These are phyloP conservation scores for Apiospora malaysiana DNA, from an alignment of 2,329 filamentous ascomycete genomes.

Conservation along the genomic window DNA sequence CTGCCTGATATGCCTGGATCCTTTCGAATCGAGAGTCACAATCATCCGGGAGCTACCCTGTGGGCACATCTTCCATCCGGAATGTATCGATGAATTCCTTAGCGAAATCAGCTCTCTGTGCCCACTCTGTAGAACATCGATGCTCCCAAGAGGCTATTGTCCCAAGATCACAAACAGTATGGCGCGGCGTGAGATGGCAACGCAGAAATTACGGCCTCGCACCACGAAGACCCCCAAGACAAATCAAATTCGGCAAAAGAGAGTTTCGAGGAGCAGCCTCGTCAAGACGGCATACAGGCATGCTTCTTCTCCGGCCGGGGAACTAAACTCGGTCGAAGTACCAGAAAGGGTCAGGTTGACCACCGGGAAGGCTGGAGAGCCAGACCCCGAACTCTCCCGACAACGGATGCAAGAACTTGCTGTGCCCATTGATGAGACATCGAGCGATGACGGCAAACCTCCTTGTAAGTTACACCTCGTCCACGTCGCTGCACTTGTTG, in stretches of 20 bases:
- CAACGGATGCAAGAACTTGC: conserved; percentile 38
- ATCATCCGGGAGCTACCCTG: conserved; percentile 87
- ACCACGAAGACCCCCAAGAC: background rate
- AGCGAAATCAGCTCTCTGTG: conserved; percentile 82
- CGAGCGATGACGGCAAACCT: conserved; percentile 37
- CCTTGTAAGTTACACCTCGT: conserved; percentile 1
- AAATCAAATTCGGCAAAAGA: background rate
- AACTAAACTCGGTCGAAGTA: conserved; percentile 30
- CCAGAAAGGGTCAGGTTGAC: conserved; percentile 29
- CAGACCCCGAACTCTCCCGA: conserved; percentile 26
- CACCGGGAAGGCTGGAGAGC: conserved; percentile 23
- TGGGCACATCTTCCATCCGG: conserved; percentile 90
- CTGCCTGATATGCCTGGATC: conserved; percentile 89
- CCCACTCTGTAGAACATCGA: conserved; percentile 86
- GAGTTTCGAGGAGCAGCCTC: conserved; percentile 29
- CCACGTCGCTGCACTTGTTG: too few relatives aligned
- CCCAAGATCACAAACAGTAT: conserved; percentile 82
- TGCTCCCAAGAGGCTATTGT: conserved; percentile 72
- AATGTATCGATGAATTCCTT: conserved; percentile 89
- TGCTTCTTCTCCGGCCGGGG: conserved; percentile 28
- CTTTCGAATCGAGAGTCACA: conserved; percentile 72
- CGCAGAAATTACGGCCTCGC: conserved; percentile 62
- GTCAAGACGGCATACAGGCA: conserved; percentile 30
- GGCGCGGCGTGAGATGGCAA: conserved; percentile 79
- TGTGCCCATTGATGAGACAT: conserved; percentile 37